Percentiles rank a stretch among this genome's conserved stretches.
Conservation (phyloP, 2,329 filamentous ascomycete genomes). For the Grosmannia clavigera region DNA sequence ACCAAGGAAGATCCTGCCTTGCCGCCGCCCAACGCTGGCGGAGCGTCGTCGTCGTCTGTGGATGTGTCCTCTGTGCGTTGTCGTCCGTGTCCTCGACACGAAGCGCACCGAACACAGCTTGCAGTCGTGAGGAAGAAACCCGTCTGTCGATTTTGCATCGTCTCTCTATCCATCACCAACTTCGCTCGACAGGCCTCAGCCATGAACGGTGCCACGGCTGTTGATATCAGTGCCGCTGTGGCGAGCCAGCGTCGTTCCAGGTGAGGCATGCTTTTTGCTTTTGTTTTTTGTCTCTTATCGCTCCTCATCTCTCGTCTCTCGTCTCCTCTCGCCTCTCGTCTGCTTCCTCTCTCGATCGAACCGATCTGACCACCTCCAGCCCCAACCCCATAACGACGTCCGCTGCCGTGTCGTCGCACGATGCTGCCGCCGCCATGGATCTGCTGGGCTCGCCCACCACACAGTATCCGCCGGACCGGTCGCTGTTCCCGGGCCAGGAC, state of each 20-base stretch:
- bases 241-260: neutral
- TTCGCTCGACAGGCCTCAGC: neutral
- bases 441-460: constrained; percentile 9
- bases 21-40: too few species aligned
- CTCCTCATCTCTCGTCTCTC: neutral
- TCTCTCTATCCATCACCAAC: neutral
- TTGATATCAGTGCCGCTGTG: neutral
- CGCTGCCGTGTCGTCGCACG: neutral
- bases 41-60: too few species aligned
- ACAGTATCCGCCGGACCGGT: constrained; percentile 16
- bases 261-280: neutral
- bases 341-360: neutral
- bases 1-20: neutral
- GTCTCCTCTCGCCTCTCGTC: neutral
- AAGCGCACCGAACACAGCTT: too few species aligned
- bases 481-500: constrained; percentile 30
- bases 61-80: too few species aligned
- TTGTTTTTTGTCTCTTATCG: neutral
- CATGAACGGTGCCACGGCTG: neutral
- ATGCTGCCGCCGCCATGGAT: neutral
- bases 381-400: neutral
- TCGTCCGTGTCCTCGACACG: too few species aligned
- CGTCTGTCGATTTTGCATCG: neutral
- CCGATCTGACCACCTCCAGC: too few species aligned
- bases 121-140: too few species aligned